Evolutionary conservation across 2,329 filamentous ascomycete species (phyloP).

Genomic region (Talaromyces rugulosus): DNA sequence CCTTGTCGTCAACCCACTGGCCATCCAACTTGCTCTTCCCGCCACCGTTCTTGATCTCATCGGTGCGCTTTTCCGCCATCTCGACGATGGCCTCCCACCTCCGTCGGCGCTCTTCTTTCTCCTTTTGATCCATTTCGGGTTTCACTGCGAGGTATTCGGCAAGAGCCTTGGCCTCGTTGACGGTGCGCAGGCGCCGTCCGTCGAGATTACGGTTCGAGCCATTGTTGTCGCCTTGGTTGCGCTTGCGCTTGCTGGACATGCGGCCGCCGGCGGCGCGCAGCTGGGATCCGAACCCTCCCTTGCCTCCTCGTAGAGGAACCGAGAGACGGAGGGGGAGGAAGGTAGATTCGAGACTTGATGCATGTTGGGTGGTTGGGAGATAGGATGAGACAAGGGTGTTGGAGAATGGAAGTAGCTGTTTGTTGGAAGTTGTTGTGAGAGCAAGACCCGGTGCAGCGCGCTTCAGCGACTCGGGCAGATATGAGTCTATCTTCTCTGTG

Average conservation of each 20-base stretch:
- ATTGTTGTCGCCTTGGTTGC: constrained; percentile 75
- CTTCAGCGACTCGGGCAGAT: constrained; percentile 56
- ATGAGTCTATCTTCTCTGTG: constrained; percentile 54
- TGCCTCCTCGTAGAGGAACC: constrained; percentile 79
- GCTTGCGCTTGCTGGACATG: constrained; percentile 95
- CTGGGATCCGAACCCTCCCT: constrained; percentile 96
- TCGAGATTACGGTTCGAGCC: constrained; percentile 91
- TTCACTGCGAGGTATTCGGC: constrained; percentile 94
- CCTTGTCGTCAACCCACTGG: constrained; percentile 92
- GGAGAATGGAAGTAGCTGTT: constrained; percentile 57
- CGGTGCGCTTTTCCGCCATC: constrained; percentile 73
- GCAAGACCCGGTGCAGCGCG: constrained; percentile 56
- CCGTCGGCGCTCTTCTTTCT: constrained; percentile 76
- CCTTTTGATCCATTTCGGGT: constrained; percentile 92
- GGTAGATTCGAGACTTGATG: constrained; percentile 47
- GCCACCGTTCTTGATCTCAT: constrained; percentile 74
- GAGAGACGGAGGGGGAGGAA: constrained; percentile 81
- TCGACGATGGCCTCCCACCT: constrained; percentile 88
- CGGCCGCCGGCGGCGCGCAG: constrained; percentile 93
- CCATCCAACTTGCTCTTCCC: constrained; percentile 67
- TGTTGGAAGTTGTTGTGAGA: constrained; percentile 77
- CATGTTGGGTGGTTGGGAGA: constrained; percentile 44
- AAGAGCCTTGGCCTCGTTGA: constrained; percentile 90
- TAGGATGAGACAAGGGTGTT: constrained; percentile 57
- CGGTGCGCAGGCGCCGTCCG: constrained; percentile 81